Evolutionary conservation across 1,284 basidiomycete species (phyloP).

Genomic region (Malassezia cuniculi): DNA sequence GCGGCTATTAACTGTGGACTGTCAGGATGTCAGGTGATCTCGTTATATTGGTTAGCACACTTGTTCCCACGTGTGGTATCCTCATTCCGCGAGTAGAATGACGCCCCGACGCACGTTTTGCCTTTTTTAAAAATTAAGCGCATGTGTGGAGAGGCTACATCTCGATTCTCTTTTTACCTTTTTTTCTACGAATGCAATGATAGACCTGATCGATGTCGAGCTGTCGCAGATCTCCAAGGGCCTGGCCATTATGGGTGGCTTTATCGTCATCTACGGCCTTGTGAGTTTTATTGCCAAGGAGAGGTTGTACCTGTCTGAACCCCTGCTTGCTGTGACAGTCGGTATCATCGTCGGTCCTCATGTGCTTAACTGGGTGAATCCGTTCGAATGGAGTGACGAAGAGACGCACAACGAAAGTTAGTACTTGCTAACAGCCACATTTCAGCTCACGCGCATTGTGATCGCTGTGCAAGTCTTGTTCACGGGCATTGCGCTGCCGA

Average conservation of each 20-base stretch:
- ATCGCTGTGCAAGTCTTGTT: slow-evolving; percentile 45
- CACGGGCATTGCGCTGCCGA: slow-evolving; percentile 46
- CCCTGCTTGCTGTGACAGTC: slow-evolving; percentile 34
- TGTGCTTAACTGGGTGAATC: slow-evolving; percentile 40
- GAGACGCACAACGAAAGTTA: slow-evolving; percentile 22
- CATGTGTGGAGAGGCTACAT: too few species aligned
- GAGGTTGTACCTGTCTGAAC: slow-evolving; percentile 38
- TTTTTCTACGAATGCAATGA: slow-evolving; percentile 1
- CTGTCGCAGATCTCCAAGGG: slow-evolving; percentile 33
- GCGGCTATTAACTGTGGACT: too few species aligned
- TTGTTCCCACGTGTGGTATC: too few species aligned
- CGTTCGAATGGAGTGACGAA: slow-evolving; percentile 24
- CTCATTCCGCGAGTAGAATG: too few species aligned
- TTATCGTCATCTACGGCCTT: slow-evolving; percentile 41
- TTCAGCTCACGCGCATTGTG: slow-evolving; percentile 45
- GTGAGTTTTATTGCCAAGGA: slow-evolving; percentile 40
- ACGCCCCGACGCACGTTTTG: too few species aligned
- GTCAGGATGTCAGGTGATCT: too few species aligned
- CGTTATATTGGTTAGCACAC: too few species aligned
- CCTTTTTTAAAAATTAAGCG: too few species aligned
- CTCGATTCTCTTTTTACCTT: too few species aligned
- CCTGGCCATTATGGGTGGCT: slow-evolving; percentile 35
- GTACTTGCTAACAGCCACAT: slow-evolving; percentile 29
- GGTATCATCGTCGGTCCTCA: slow-evolving; percentile 40
- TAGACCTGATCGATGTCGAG: slow-evolving; percentile 28